Conservation (phyloP, 2,329 filamentous ascomycete genomes). For the Xylariaceae sp. region DNA sequence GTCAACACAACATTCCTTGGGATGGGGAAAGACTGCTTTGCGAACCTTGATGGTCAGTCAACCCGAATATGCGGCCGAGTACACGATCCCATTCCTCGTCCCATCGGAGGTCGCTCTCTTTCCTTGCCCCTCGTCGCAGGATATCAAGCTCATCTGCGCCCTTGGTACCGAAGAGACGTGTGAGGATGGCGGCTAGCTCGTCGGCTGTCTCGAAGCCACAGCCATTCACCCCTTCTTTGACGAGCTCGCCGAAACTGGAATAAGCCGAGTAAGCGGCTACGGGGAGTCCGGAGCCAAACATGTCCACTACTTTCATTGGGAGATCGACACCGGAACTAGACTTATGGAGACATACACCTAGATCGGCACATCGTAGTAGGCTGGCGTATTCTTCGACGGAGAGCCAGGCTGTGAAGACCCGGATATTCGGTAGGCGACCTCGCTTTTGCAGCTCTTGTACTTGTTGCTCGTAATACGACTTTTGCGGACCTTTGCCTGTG, state of each 20-base stretch:
- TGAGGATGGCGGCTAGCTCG: slow-evolving; percentile 59
- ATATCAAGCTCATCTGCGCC: slow-evolving; percentile 49
- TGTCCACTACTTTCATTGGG: slow-evolving; percentile 98
- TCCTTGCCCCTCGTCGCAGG: slow-evolving; percentile 63
- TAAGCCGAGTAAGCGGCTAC: slow-evolving; percentile 83
- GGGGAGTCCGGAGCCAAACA: slow-evolving; percentile 92
- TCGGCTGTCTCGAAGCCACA: slow-evolving; percentile 70
- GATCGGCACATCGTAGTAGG: slow-evolving; percentile 76
- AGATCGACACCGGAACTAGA: slow-evolving; percentile 93
- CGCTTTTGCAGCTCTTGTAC: slow-evolving; percentile 56
- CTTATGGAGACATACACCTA: slow-evolving; percentile 87
- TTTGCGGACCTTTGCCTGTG: slow-evolving; percentile 87
- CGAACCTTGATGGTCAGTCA: slow-evolving; percentile 26
- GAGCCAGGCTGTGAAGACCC: slow-evolving; percentile 78
- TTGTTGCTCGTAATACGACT: slow-evolving; percentile 63
- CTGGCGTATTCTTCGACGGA: slow-evolving; percentile 76
- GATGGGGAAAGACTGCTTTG: background rate
- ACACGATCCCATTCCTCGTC: slow-evolving; percentile 88
- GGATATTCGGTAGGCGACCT: slow-evolving; percentile 62
- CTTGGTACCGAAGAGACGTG: slow-evolving; percentile 54
- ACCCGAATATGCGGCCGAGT: slow-evolving; percentile 64
- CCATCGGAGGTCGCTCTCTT: slow-evolving; percentile 76
- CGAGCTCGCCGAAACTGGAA: slow-evolving; percentile 84
- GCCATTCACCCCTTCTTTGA: slow-evolving; percentile 81
- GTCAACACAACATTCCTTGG: background rate